phyloP scores from a whole-genome alignment of 2,329 filamentous ascomycete genomes.

The Diaporthe sp. region DNA sequence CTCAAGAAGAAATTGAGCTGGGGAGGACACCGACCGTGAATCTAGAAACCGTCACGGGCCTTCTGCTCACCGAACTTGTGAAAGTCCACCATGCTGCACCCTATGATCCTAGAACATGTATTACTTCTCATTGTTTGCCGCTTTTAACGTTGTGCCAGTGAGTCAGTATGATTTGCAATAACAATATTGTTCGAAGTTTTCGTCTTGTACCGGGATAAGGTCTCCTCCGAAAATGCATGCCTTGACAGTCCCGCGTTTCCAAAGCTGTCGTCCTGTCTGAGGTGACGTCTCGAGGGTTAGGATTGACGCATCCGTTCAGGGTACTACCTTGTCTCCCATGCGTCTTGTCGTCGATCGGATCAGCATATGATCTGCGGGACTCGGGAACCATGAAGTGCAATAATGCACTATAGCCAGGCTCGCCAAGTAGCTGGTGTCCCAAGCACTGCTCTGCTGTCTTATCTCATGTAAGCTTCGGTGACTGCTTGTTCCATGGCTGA shows the following conservation, averaged over 20 bases:
- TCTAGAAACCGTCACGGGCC: background rate
- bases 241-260: conserved; percentile 10
- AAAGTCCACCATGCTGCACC: background rate
- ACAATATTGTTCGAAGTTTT: background rate
- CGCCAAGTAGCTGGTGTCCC: background rate
- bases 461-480: background rate
- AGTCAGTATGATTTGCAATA: background rate
- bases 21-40: background rate
- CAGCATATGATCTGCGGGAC: conserved; percentile 13
- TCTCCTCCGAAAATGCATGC: background rate
- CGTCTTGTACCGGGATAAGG: background rate
- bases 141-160: background rate
- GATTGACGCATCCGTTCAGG: conserved; percentile 19
- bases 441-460: background rate
- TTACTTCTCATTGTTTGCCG: background rate
- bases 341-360: conserved; percentile 21
- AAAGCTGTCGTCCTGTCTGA: conserved; percentile 30
- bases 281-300: conserved; percentile 34
- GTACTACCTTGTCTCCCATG: background rate
- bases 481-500: too few relatives aligned
- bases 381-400: background rate
- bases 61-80: background rate
- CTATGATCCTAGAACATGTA: background rate
- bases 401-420: background rate
- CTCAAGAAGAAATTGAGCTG: too few relatives aligned